Evolutionary conservation across 2,329 filamentous ascomycete species (phyloP), one percentile per base, ranked within the genome.

Genomic region (Trichoderma sp.): DNA sequence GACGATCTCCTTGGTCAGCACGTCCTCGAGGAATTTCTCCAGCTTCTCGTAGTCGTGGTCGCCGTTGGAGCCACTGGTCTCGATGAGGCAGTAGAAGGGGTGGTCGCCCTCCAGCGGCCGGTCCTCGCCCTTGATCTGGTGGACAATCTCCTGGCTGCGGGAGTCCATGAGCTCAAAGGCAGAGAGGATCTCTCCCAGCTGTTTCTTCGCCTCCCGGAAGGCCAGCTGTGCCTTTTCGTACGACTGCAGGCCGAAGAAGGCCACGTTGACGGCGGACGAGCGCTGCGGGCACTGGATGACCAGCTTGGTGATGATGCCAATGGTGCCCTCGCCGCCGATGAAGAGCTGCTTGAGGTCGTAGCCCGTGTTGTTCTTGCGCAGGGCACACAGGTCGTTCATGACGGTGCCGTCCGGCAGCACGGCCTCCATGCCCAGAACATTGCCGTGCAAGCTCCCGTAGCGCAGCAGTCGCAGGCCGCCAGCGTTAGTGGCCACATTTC

Each of bases 291-390:
- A 97, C 71, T 94, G 84, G 68, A 99, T 90, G 3, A 93, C 93
- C 44, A 98, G 84, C 54, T 87, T 93, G 19, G 95, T 99, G 72
- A 99, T 91, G 72, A 98, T 90, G 61, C 95, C 95, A 68, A 98
- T 90, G 5, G 95, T 98, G 26, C 95, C 95, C 78, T 99, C 95
- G 39, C 89, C 91, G 52, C 95, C 95, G 72, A 99, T 96, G 76
- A 99, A 97, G 43, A 97, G 85, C 78, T 97, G 94, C 82, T 97
- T 97, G 65, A 97, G 79, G 76, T 99, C 96, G 78, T 98, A 99
- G 30, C 95, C 95, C 2, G 95, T 99, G 81, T 99, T 99, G 83
- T 99, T 98, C 83, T 99, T 99, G 70, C 95, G 88, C 65, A 99
- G 82, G 66, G 86, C 93, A 71, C 87, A 90, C 39, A 99, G 87